Base-by-base conservation (phyloP, 140 eudicot genomes). In the Ambrosia hybrid region DNA sequence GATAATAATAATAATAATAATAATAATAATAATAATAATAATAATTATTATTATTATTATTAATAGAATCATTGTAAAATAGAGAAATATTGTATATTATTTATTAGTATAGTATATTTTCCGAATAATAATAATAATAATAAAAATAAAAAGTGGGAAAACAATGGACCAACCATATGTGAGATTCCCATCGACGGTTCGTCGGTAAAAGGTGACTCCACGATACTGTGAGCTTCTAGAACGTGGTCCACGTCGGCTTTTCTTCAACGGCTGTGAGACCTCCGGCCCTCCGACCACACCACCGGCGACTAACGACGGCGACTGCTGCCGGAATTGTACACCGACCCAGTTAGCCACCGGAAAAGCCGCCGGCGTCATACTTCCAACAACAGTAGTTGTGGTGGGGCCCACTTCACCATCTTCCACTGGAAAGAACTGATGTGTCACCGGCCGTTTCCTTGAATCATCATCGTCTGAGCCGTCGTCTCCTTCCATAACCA, bases 101-200 rank as follows among this genome's bases (percentile, higher is more conserved):
- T 21, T 21, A 21, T 21, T 21, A 21, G 26, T 21, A 21, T 21
- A 21, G 26, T 21, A 21, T 21, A 21, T 21, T 21, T 21, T 21
- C 26, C 26, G 26, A n/a, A n/a, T 26, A 55, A 15, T 3, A 14
- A 55, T 53, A 17, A 38, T 30, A 21, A 13, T 7, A 2, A 53
- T 2, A 62, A 5, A 38, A 9, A 17, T 11, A 63, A 37, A 57
- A 30, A 30, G 34, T 30, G 63, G 12, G 61, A 3, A 68, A 17
- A 17, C 5, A n/a, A 53, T 49, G 51, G 45, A 38, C 61, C 7
- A 67, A 90, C 98, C 98, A 93, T 72, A 93, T 93, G 51, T 93
- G 98, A 14, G 98, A 90, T 73, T 93, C 98, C 98, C 98, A 93
- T 15, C 98, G 96, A 85, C 98, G 65, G 97, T 93, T 59, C 98